Conservation (phyloP, 495 filamentous ascomycete genomes). For the Hypoxylon trugodes region DNA sequence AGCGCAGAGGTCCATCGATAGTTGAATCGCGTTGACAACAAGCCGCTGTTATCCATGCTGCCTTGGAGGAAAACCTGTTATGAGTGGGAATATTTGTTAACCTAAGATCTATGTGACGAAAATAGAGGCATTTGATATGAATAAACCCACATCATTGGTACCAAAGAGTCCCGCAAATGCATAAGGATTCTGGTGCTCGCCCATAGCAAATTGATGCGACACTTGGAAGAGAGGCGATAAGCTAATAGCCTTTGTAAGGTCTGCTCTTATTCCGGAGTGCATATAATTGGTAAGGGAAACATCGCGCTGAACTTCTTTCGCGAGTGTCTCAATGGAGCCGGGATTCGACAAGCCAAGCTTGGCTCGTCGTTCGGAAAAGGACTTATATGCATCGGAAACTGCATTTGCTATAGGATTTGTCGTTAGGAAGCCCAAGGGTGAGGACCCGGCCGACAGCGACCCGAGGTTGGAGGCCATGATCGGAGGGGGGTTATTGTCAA, state of each 20-base stretch:
- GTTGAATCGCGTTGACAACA: slow-evolving; percentile 84
- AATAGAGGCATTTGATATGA: background rate
- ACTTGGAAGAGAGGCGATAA: slow-evolving; percentile 94
- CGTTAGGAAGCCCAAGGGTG: slow-evolving; percentile 70
- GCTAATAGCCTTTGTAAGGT: slow-evolving; percentile 94
- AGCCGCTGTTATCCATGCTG: slow-evolving; percentile 88
- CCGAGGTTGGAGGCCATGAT: slow-evolving; percentile 54
- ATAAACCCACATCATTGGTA: slow-evolving; percentile 78
- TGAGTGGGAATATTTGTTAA: slow-evolving; percentile 11
- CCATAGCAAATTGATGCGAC: slow-evolving; percentile 95
- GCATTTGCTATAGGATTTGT: slow-evolving; percentile 75
- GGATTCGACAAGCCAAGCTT: slow-evolving; percentile 90
- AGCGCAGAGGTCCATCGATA: slow-evolving; percentile 81
- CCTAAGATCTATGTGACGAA: background rate
- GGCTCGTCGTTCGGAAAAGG: slow-evolving; percentile 85
- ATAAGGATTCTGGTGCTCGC: slow-evolving; percentile 89
- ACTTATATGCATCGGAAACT: slow-evolving; percentile 78
- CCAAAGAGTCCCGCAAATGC: slow-evolving; percentile 93
- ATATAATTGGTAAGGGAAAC: slow-evolving; percentile 93
- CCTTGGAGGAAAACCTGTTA: slow-evolving; percentile 91
- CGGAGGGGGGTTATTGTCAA: slow-evolving; percentile 33
- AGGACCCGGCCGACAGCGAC: slow-evolving; percentile 51
- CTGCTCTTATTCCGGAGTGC: slow-evolving; percentile 93
- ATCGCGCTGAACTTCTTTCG: slow-evolving; percentile 91
- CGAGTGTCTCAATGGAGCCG: slow-evolving; percentile 89